Evolutionary conservation across 2,329 filamentous ascomycete genomes (phyloP).

Genomic region (Verticillium isaacii): DNA sequence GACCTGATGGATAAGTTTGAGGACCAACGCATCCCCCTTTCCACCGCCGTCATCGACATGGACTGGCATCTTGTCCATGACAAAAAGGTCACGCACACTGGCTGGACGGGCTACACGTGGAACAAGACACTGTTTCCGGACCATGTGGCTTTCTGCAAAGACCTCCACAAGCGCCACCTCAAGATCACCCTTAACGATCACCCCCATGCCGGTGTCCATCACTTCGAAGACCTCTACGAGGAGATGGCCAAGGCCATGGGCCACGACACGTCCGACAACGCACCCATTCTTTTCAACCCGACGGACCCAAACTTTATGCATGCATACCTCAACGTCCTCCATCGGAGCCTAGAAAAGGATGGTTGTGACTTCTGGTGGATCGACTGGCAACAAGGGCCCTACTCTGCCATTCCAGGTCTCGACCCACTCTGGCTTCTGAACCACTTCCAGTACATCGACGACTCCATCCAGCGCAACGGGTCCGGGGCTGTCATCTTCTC

Average conservation of each 20-base stretch:
- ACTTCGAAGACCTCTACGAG: conserved; percentile 51
- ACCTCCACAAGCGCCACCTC: conserved; percentile 46
- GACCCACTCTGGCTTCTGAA: conserved; percentile 63
- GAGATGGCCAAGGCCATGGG: conserved; percentile 47
- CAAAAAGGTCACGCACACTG: conserved; percentile 34
- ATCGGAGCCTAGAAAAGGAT: conserved; percentile 49
- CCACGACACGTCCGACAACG: conserved; percentile 42
- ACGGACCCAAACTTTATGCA: conserved; percentile 49
- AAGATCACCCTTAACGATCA: conserved; percentile 58
- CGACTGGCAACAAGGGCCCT: conserved; percentile 61
- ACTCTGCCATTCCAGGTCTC: conserved; percentile 46
- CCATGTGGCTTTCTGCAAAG: conserved; percentile 42
- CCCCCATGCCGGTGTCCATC: conserved; percentile 54
- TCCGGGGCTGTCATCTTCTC: conserved; percentile 51
- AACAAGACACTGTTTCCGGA: conserved; percentile 54
- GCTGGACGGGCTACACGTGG: conserved; percentile 61
- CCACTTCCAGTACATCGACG: conserved; percentile 59
- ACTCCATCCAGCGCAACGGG: conserved; percentile 28
- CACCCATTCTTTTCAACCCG: conserved; percentile 52
- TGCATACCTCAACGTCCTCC: conserved; percentile 54
- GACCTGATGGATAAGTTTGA: conserved; percentile 52
- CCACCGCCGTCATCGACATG: conserved; percentile 60
- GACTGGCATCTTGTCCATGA: conserved; percentile 58
- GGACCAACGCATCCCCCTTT: conserved; percentile 46
- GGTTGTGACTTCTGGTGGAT: conserved; percentile 64